Conservation (phyloP, 1,284 basidiomycete species). For the Dichomitus squalens region DNA sequence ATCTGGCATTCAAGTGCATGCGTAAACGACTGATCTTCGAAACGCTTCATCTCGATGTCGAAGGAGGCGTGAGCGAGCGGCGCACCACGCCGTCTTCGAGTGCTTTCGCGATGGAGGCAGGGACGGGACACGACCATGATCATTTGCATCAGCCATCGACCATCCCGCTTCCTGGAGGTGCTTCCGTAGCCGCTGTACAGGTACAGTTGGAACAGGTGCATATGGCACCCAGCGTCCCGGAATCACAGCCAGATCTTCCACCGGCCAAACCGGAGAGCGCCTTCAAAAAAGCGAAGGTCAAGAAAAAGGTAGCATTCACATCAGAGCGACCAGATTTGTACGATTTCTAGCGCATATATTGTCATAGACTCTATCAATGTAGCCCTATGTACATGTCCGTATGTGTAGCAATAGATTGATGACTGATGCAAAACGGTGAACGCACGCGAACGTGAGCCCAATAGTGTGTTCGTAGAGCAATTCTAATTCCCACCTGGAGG, state of each 20-base stretch:
- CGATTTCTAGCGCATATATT: constrained; percentile 44
- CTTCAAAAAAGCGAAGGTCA: constrained; percentile 48
- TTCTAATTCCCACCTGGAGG: too few relatives aligned
- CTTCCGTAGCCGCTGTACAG: constrained; percentile 28
- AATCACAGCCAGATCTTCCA: neutral
- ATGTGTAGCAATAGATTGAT: neutral
- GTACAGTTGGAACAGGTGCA: constrained; percentile 31
- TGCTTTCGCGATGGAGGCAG: constrained; percentile 28
- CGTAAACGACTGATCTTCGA: constrained; percentile 88
- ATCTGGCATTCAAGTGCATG: constrained; percentile 93
- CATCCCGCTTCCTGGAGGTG: neutral
- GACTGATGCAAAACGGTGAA: neutral
- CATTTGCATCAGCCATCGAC: constrained; percentile 2
- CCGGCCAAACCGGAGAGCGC: constrained; percentile 29
- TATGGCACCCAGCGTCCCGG: neutral
- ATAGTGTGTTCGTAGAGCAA: neutral
- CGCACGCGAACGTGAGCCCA: neutral
- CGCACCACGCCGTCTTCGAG: constrained; percentile 61
- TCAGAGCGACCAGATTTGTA: constrained; percentile 69
- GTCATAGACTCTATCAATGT: constrained; percentile 12
- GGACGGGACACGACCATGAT: constrained; percentile 11
- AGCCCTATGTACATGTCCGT: constrained; percentile 15
- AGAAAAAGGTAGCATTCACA: constrained; percentile 72
- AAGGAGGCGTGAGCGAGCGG: constrained; percentile 88
- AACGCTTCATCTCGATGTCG: constrained; percentile 90